Base-by-base conservation (phyloP, 805 yeast genomes). In the Ogataea henricii region DNA sequence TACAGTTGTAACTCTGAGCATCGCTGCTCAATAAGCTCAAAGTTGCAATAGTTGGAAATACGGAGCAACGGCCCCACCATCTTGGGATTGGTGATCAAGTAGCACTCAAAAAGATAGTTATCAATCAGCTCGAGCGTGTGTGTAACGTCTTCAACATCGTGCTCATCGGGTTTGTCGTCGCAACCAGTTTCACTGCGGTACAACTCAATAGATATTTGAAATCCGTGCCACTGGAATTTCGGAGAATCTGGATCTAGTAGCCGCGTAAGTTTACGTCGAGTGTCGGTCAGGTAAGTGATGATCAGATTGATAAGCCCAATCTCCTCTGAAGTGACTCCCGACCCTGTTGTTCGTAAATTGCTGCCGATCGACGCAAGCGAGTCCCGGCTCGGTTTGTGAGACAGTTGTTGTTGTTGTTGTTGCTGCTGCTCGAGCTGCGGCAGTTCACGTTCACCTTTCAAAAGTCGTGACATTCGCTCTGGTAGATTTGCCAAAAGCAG, bases 41-140 rank as follows among this genome's bases (percentile, higher is more conserved):
- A 75, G 56, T 85, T 83, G 68, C 97, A 89, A 55, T 74, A 71
- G 63, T 91, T 94, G 22, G 80, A 78, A 1, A 89, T 75, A 41
- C 98, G 73, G 4, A 92, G 72, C 17, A 92, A 77, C 0, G 98
- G 94, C 0, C 92, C 96, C 12, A 92, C 77, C 62, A 92, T 72
- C 52, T 85, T 77, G 0, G 88, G 87, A 46, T 81, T 80, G 25
- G 80, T 79, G n/a, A 81, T 62, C 48, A 82, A 71, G 61, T 94
- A 92, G 50, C 94, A 80, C 43, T 80, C 72, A 58, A 92, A 89
- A 16, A 94, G 71, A 1, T 89, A 75, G 0, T 96, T 86, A 60
- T 92, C 99, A 2, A 94, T 78, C 1, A 77, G 49, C 4, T 58
- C 59, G 4, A 73, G 61, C 39, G 80, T 67, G 9, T 72, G 63